phyloP scores from a whole-genome alignment of 2,329 filamentous ascomycete species.

The Colletotrichum lupini region DNA sequence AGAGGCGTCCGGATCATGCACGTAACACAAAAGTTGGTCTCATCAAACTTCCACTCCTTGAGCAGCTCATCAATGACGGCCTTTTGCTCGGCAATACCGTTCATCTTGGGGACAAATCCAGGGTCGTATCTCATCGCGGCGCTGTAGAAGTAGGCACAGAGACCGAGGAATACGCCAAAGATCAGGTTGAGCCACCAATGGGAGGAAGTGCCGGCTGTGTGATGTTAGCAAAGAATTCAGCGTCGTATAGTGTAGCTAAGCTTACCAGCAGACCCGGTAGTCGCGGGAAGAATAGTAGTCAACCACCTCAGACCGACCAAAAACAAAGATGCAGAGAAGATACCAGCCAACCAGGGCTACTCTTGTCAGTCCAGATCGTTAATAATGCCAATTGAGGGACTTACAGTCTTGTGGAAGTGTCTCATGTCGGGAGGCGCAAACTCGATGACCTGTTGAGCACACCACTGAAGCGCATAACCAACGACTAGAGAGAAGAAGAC shows the following conservation, averaged over 20 bases:
- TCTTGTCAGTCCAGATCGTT: slow-evolving; percentile 35
- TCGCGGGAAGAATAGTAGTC: slow-evolving; percentile 72
- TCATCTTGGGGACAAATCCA: slow-evolving; percentile 91
- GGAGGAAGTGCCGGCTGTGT: slow-evolving; percentile 69
- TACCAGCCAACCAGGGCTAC: slow-evolving; percentile 90
- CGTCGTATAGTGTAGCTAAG: background rate
- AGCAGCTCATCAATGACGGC: slow-evolving; percentile 89
- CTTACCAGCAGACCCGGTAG: slow-evolving; percentile 61
- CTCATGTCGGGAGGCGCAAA: slow-evolving; percentile 91
- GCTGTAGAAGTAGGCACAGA: slow-evolving; percentile 88
- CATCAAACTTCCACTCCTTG: slow-evolving; percentile 88
- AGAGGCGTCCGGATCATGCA: slow-evolving; percentile 96
- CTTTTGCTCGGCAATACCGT: slow-evolving; percentile 90
- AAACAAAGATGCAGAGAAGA: slow-evolving; percentile 90
- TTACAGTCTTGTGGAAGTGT: slow-evolving; percentile 86
- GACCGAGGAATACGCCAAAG: slow-evolving; percentile 72
- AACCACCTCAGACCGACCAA: slow-evolving; percentile 83
- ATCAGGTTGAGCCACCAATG: slow-evolving; percentile 82
- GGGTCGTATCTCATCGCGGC: slow-evolving; percentile 89
- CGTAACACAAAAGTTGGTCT: slow-evolving; percentile 90
- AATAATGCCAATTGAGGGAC: slow-evolving; percentile 44
- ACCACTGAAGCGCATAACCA: slow-evolving; percentile 79
- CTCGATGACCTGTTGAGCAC: slow-evolving; percentile 80
- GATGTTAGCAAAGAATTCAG: slow-evolving; percentile 42
- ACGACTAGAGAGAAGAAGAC: slow-evolving; percentile 76